Evolutionary conservation across 2,329 filamentous ascomycete genomes (phyloP).

Genomic region (Hymenotorrendiella dingleyae): DNA sequence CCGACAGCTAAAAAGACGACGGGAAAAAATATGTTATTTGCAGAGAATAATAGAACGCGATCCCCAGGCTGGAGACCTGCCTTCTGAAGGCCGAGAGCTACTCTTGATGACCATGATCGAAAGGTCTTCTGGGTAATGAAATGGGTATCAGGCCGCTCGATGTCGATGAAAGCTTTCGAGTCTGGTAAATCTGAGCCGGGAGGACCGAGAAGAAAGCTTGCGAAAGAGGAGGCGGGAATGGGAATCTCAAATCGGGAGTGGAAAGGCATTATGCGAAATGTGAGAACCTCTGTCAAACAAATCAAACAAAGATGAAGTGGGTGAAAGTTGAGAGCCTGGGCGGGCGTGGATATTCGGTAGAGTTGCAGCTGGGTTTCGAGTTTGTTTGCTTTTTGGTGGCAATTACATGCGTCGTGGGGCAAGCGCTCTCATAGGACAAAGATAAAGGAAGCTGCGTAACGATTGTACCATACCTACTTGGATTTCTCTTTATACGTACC

Average conservation of each 20-base stretch:
- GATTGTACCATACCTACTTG: too few relatives aligned
- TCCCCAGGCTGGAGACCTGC: slow-evolving; percentile 62
- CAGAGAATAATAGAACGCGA: slow-evolving; percentile 66
- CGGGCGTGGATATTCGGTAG: too few relatives aligned
- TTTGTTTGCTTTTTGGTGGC: too few relatives aligned
- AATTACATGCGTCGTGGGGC: too few relatives aligned
- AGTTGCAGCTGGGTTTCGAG: too few relatives aligned
- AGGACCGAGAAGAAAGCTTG: slow-evolving; percentile 50
- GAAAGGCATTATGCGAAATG: slow-evolving; percentile 25
- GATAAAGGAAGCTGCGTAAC: too few relatives aligned
- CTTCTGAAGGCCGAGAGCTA: slow-evolving; percentile 61
- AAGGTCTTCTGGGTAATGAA: slow-evolving; percentile 59
- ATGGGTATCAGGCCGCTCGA: slow-evolving; percentile 59
- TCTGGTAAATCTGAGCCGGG: slow-evolving; percentile 39
- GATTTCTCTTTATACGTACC: too few relatives aligned
- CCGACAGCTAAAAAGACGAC: slow-evolving; percentile 64
- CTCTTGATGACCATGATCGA: slow-evolving; percentile 64
- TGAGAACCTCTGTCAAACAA: too few relatives aligned
- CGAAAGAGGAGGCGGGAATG: slow-evolving; percentile 39
- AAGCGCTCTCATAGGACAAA: too few relatives aligned
- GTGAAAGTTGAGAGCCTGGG: too few relatives aligned
- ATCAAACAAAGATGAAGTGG: too few relatives aligned
- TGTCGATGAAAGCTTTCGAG: slow-evolving; percentile 52
- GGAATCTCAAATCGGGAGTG: slow-evolving; percentile 21
- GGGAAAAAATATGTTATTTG: slow-evolving; percentile 69